These are phyloP conservation scores for Micractinium conductrix DNA, from an alignment of 139 green algal genomes.

Conservation along the genomic window DNA sequence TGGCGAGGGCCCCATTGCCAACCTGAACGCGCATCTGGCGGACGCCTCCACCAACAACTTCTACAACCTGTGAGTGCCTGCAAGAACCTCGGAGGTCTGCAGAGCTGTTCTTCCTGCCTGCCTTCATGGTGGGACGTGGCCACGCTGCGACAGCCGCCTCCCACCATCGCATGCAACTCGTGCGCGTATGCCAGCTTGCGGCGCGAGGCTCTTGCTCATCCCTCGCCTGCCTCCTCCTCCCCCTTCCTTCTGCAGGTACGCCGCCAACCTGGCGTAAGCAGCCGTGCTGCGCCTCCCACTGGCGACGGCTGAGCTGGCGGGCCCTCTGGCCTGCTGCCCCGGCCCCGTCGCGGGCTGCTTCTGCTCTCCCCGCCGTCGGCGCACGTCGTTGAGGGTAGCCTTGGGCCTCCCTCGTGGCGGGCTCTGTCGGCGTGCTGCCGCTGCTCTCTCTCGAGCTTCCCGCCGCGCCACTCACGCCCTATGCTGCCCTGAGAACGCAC, in stretches of 20 bases:
- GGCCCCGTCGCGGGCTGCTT: no score
- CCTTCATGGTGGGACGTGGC: no score
- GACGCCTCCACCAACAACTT: conserved; percentile 74
- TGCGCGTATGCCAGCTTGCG: no score
- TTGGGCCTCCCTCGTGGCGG: no score
- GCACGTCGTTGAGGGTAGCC: not conserved
- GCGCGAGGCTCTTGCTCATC: not conserved
- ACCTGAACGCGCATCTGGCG: conserved; percentile 81
- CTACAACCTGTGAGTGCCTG: conserved; percentile 31
- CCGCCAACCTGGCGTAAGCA: conserved; percentile 12
- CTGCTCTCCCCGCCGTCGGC: no score
- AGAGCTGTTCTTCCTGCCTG: no score
- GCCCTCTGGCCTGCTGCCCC: no score
- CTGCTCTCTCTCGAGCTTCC: not conserved
- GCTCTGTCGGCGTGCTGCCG: not conserved
- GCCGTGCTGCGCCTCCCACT: not conserved
- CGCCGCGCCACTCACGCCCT: not conserved
- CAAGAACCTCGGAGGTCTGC: no score
- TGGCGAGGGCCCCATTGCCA: conserved; percentile 73
- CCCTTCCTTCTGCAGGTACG: not conserved
- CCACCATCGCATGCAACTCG: no score
- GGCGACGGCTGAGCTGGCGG: not conserved
- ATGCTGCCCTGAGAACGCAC: not conserved
- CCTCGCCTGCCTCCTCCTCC: not conserved
- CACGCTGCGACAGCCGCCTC: not conserved